Evolutionary conservation across 352 stramenopile species (phyloP).

Genomic region (Phytophthora nicotianae): DNA sequence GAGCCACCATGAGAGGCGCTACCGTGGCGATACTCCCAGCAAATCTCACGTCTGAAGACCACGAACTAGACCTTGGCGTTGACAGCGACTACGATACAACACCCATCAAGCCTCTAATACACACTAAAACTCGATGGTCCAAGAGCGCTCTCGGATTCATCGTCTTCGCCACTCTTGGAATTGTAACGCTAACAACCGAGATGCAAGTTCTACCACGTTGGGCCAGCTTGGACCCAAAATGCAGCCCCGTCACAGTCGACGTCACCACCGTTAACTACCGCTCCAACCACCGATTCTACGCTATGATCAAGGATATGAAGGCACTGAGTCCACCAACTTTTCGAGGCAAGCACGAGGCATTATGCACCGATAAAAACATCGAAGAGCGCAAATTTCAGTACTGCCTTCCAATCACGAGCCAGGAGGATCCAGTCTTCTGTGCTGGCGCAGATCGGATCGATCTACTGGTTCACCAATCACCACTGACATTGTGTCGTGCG

Average conservation of each 20-base stretch:
- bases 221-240: slow-evolving; percentile 12
- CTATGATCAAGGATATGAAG: slow-evolving; percentile 15
- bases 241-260: slow-evolving; percentile 9
- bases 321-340: slow-evolving; percentile 21
- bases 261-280: slow-evolving; percentile 11
- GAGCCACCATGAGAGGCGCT: not conserved
- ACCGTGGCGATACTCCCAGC: not conserved
- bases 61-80: not conserved
- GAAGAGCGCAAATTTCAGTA: slow-evolving; percentile 19
- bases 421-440: slow-evolving; percentile 48
- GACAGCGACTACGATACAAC: not conserved
- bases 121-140: not conserved
- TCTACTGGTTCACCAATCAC: slow-evolving; percentile 32
- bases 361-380: slow-evolving; percentile 13
- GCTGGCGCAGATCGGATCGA: slow-evolving; percentile 45
- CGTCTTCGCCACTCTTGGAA: not conserved
- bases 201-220: slow-evolving; percentile 11
- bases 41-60: not conserved
- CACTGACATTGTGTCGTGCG: slow-evolving; percentile 18
- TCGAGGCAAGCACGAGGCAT: slow-evolving; percentile 7
- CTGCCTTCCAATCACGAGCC: slow-evolving; percentile 52
- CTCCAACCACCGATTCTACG: slow-evolving; percentile 16
- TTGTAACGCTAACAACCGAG: slow-evolving; percentile 8
- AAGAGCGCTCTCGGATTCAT: slow-evolving; percentile 12
- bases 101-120: slow-evolving; percentile 4